A percentile compares a stretch with the other conserved stretches of the same genome.
Evolutionary conservation across 208 protist genomes (phyloP).

Genomic region (Acanthamoeba triangularis): DNA sequence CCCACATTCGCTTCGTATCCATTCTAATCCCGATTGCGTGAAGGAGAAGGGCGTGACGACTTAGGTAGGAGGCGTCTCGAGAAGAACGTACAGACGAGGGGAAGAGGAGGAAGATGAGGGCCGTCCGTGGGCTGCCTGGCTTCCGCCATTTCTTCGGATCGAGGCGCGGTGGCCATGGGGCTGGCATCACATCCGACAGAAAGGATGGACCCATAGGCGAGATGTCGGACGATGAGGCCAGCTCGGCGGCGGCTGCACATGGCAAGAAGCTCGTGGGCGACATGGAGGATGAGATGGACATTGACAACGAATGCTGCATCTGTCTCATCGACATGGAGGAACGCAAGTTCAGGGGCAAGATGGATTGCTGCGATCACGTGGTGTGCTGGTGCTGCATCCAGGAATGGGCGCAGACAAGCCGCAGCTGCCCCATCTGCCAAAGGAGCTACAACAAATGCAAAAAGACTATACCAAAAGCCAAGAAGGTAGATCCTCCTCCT

Average conservation of each 20-base stretch:
- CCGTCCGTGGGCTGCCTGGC: neutral
- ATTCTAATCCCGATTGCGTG: too few species aligned
- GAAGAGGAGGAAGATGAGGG: conserved; percentile 19
- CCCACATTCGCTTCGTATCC: too few species aligned
- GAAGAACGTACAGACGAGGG: neutral
- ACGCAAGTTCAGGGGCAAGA: neutral
- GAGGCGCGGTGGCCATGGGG: neutral
- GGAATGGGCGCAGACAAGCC: neutral
- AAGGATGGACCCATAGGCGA: conserved; percentile 56
- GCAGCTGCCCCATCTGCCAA: conserved; percentile 53
- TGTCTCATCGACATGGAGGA: conserved; percentile 45
- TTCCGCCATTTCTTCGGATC: neutral
- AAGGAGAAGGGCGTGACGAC: too few species aligned
- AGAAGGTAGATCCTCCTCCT: neutral
- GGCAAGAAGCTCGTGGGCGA: neutral
- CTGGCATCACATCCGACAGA: neutral
- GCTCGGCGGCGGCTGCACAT: neutral
- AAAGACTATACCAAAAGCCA: neutral
- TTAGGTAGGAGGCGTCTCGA: too few species aligned
- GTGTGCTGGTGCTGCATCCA: conserved; percentile 55
- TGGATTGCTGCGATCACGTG: conserved; percentile 58
- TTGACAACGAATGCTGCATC: conserved; percentile 26
- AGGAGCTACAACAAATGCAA: conserved; percentile 3
- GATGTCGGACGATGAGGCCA: conserved; percentile 32
- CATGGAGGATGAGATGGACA: neutral